Base-by-base conservation (phyloP, 2,329 filamentous ascomycete species). In the Penicillium sclerotiorum region DNA sequence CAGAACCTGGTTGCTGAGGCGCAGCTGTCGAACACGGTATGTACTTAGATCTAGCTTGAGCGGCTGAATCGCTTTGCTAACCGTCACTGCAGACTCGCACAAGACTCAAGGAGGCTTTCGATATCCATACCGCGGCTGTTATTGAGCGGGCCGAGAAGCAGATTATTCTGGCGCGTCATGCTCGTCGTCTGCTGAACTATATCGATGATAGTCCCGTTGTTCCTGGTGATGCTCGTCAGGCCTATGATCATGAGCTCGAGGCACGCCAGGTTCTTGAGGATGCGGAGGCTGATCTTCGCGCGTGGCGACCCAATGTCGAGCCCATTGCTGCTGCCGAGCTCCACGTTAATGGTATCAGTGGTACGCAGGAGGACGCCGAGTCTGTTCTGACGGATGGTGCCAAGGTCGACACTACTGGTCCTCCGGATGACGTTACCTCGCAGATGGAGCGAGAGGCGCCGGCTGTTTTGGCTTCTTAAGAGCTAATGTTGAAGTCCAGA, bases 121-220 rank as follows among this genome's bases (percentile, higher is more conserved):
- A 92, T 59, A 73, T 89, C 52, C 91, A 97, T 69, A 89, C 96
- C 57, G 84, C 88, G 13, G 91, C 92, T 51, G 89, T 91, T 17
- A 95, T 99, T 62, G 94, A 99, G 78, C 88, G 93, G 25, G 91
- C 91, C 20, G 94, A 97, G 78, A 97, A 97, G 77, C 94, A 99
- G 70, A 89, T 93, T 63, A 89, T 99, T 52, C 82, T 99, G 13
- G 93, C 94, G 49, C 89, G 89, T 64, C 92, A 97, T 68, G 93
- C 91, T 17, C 88, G 90, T 47, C 86, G 90, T 36, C 82, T 99
- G 28, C 72, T 99, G 48, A 85, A 88, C 60, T 82, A 95, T 32
- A 82, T 99, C 9, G 94, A 99, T 63, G 93, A 96, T 69, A 87
- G 86, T 0, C 90, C 94, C 0, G 84, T 96, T 23, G 87, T 95